Base-by-base conservation (phyloP, 2,329 filamentous ascomycete species). In the Lachnellula cervina region DNA sequence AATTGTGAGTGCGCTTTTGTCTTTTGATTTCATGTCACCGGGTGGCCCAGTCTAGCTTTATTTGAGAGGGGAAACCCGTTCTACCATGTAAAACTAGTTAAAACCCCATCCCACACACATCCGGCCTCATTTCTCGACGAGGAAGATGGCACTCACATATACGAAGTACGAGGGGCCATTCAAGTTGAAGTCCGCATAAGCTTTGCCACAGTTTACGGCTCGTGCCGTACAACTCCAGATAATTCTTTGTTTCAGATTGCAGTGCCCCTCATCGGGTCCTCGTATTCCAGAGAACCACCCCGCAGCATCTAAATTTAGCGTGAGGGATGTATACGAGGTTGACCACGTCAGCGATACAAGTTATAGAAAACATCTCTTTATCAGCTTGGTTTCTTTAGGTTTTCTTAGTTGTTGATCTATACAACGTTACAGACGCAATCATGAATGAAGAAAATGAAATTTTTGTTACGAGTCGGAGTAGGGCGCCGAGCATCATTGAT, bases 401-500 rank as follows among this genome's bases (percentile, higher is more conserved):
- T 37, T 34, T 43, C 21, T 19, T 9, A 32, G 9, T 58, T 46
- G 43, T 21, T 45, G 40, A 48, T 57, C 40, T 47, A 38, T 54
- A 17, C 19, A 37, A 14, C 38, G 47, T 49, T 23, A 8, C 34
- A 54, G 52, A 38, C 46, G 38, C 53, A 54, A 57, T 49, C 35
- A 63, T 65, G 61, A 49, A 45, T 52, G 51, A 52, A 37, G 38
- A 56, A 32, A 43, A 60, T 9, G 62, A 65, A 54, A 52, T 64
- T 11, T 62, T 55, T 42, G 50, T 66, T 23, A 65, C 63, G 5
- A 66, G 64, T 47, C 60, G 63, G 32, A 63, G 60, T 49, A 54
- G 62, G 44, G 60, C 65, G 25, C 65, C 64, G 4, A 64, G 62
- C 6, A 53, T 66, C 4, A 66, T 67, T 37, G 57, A 66, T 53